phyloP scores from a whole-genome alignment of 2,329 filamentous ascomycete genomes.

The Ascosphaera pollenicola region DNA sequence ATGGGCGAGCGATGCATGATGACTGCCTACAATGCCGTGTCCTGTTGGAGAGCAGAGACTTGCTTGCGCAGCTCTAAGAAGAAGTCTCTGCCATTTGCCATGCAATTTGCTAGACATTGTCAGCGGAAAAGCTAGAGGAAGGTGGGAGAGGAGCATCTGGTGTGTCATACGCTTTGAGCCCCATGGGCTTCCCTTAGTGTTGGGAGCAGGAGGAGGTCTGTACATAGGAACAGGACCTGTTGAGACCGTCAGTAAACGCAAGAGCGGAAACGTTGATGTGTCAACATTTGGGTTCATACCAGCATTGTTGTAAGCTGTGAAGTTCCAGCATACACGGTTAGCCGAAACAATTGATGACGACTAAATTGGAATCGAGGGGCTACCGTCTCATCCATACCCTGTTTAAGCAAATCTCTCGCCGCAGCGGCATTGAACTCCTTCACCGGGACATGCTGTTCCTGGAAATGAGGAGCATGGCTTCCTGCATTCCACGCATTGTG shows the following conservation, averaged over 20 bases:
- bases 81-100: slow-evolving; percentile 27
- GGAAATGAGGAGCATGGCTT: slow-evolving; percentile 7
- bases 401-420: slow-evolving; percentile 18
- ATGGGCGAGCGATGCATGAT: too few species aligned
- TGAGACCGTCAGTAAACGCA: too few species aligned
- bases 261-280: too few species aligned
- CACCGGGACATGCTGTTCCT: slow-evolving; percentile 21
- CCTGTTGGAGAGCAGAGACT: slow-evolving; percentile 18
- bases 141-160: background rate
- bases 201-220: too few species aligned
- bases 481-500: slow-evolving; percentile 4
- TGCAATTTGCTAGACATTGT: slow-evolving; percentile 19
- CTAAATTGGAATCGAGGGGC: too few species aligned
- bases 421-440: slow-evolving; percentile 22
- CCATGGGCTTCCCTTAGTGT: slow-evolving; percentile 13
- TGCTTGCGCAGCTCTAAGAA: slow-evolving; percentile 28
- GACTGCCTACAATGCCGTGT: background rate
- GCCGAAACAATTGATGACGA: too few species aligned
- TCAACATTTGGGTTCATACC: too few species aligned
- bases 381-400: slow-evolving; percentile 14
- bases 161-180: slow-evolving; percentile 19
- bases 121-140: background rate
- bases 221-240: too few species aligned
- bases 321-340: too few species aligned
- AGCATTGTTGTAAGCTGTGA: too few species aligned